A percentile compares a stretch with the other conserved stretches of the same genome.
Conservation (phyloP, 768 basidiomycete species). For the Neoboletus subvelutipes region DNA sequence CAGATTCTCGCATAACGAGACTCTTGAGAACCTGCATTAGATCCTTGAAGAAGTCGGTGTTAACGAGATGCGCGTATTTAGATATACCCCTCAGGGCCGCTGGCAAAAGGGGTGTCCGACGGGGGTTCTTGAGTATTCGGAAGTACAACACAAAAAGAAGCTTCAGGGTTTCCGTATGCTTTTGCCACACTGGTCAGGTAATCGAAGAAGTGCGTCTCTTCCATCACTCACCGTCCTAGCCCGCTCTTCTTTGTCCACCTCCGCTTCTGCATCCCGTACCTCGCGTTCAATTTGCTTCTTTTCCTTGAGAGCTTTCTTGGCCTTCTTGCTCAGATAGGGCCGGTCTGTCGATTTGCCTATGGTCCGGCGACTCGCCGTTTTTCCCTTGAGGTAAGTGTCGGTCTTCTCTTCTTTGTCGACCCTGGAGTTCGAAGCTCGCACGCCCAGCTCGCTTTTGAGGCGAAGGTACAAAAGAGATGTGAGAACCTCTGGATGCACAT, state of each 20-base stretch:
- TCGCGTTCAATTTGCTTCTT: slow-evolving; percentile 88
- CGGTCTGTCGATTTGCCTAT: slow-evolving; percentile 59
- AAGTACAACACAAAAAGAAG: slow-evolving; percentile 97
- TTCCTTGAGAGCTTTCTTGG: slow-evolving; percentile 82
- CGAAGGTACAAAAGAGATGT: slow-evolving; percentile 83
- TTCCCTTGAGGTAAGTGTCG: slow-evolving; percentile 41
- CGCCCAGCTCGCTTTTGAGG: slow-evolving; percentile 79
- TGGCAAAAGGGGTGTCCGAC: slow-evolving; percentile 75
- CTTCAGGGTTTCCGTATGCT: slow-evolving; percentile 99
- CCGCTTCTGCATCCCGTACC: slow-evolving; percentile 91
- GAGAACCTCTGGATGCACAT: slow-evolving; percentile 86
- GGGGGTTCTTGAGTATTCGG: slow-evolving; percentile 85
- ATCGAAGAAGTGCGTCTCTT: slow-evolving; percentile 10
- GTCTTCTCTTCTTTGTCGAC: slow-evolving; percentile 52
- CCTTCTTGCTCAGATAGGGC: slow-evolving; percentile 90
- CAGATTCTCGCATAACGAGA: slow-evolving; percentile 57
- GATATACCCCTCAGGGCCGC: slow-evolving; percentile 90
- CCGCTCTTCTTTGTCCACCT: slow-evolving; percentile 90
- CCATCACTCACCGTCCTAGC: slow-evolving; percentile 63
- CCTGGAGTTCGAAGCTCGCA: slow-evolving; percentile 72
- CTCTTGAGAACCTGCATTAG: slow-evolving; percentile 82
- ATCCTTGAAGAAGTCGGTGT: slow-evolving; percentile 98
- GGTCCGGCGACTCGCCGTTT: slow-evolving; percentile 38
- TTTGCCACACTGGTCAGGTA: slow-evolving; percentile 22
- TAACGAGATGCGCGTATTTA: slow-evolving; percentile 93